A percentile compares a stretch with the other conserved stretches of the same genome.
Conservation (phyloP, 495 filamentous ascomycete genomes). For the Aspergillus mulundensis region DNA sequence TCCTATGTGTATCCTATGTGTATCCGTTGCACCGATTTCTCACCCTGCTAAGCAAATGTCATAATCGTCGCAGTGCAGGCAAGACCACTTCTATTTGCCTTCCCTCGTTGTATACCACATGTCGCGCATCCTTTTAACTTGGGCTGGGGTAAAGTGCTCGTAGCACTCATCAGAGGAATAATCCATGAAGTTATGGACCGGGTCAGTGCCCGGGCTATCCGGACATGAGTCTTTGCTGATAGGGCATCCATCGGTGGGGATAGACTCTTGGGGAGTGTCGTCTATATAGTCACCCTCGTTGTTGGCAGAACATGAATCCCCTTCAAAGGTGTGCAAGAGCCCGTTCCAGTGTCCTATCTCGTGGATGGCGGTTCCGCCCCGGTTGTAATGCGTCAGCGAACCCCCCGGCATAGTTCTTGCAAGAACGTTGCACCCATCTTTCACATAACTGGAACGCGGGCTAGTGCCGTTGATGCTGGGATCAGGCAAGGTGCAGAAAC, state of each 20-base stretch:
- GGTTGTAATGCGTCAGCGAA: slow-evolving; percentile 39
- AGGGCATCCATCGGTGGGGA: slow-evolving; percentile 49
- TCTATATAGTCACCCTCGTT: slow-evolving; percentile 48
- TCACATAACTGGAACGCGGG: slow-evolving; percentile 35
- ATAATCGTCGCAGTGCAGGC: background rate
- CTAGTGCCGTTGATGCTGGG: slow-evolving; percentile 33
- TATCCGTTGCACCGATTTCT: too few species aligned
- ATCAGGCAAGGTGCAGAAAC: slow-evolving; percentile 48
- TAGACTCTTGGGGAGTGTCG: slow-evolving; percentile 50
- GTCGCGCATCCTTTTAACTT: slow-evolving; percentile 41
- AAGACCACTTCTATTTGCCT: slow-evolving; percentile 27
- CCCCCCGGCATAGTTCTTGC: slow-evolving; percentile 48
- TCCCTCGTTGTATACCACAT: slow-evolving; percentile 45
- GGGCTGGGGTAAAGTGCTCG: slow-evolving; percentile 41
- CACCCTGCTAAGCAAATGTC: too few species aligned
- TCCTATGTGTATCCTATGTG: too few species aligned
- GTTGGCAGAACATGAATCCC: slow-evolving; percentile 36
- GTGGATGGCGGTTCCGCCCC: slow-evolving; percentile 50
- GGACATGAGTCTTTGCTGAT: slow-evolving; percentile 46
- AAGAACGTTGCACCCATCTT: slow-evolving; percentile 53
- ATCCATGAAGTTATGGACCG: slow-evolving; percentile 54
- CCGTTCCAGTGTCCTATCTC: slow-evolving; percentile 61
- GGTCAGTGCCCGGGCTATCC: slow-evolving; percentile 39
- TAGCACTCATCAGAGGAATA: slow-evolving; percentile 54
- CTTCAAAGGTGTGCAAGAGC: slow-evolving; percentile 54